phyloP scores from a whole-genome alignment of 805 yeast genomes.

The Ogataea minuta region DNA sequence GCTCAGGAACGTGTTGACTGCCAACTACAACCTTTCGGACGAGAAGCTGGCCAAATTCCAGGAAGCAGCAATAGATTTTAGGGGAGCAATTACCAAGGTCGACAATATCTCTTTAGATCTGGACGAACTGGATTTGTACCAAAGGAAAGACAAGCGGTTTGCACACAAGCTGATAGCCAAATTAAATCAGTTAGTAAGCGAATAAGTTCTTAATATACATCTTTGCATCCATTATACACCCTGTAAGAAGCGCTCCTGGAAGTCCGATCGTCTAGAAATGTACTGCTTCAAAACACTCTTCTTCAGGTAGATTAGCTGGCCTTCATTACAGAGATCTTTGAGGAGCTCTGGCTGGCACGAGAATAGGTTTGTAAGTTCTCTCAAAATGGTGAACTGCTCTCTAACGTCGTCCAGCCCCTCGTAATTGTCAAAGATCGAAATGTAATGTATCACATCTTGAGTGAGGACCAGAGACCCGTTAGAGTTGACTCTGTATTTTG shows the following conservation, averaged over 20 bases:
- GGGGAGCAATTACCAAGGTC: slow-evolving; percentile 12
- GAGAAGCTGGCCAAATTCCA: slow-evolving; percentile 23
- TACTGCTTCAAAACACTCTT: slow-evolving; percentile 62
- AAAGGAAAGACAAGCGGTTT: neutral
- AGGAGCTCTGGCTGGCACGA: slow-evolving; percentile 81
- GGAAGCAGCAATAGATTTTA: slow-evolving; percentile 24
- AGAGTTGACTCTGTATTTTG: slow-evolving; percentile 70
- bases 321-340: slow-evolving; percentile 76
- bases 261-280: slow-evolving; percentile 68
- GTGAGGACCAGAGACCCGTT: slow-evolving; percentile 82
- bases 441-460: slow-evolving; percentile 77
- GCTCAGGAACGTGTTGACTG: slow-evolving; percentile 14
- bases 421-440: slow-evolving; percentile 34
- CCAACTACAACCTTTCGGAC: slow-evolving; percentile 22
- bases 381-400: slow-evolving; percentile 42
- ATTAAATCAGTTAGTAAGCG: slow-evolving; percentile 4
- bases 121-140: slow-evolving; percentile 10
- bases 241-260: slow-evolving; percentile 44
- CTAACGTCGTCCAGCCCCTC: slow-evolving; percentile 50
- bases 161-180: slow-evolving; percentile 3
- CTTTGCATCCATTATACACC: slow-evolving; percentile 20
- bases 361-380: slow-evolving; percentile 81
- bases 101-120: slow-evolving; percentile 12
- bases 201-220: neutral
- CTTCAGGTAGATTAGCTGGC: slow-evolving; percentile 67